Base-by-base conservation (phyloP, 192 early-diverging fungal species). In the Coemansia sp. region DNA sequence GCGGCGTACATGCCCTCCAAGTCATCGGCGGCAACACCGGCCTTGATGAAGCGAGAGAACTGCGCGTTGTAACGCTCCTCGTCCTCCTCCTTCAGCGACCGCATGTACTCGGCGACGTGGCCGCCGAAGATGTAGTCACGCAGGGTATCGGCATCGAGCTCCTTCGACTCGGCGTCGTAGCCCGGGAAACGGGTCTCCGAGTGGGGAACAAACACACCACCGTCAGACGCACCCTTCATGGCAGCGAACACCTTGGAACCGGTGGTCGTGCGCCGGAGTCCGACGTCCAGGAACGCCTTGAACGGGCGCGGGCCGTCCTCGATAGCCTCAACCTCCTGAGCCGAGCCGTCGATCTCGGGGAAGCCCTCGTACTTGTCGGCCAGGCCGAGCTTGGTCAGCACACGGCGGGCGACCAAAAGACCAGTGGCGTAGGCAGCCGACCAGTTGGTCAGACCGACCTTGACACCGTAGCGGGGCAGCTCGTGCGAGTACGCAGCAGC, bases 361-460 rank as follows among this genome's bases (percentile, higher is more conserved):
- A 94, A 87, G 86, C 97, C 97, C 82, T 93, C 90, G 89, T 97
- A 99, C 86, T 99, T 91, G 75, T 92, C 87, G 72, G 89, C 95
- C 60, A 99, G 87, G 62, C 89, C 90, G 73, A 99, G 89, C 91
- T 99, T 93, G 76, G 87, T 82, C 65, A 99, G 86, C 71, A 92
- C 87, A 87, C 97, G 94, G 67, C 97, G 94, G 72, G 97, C 95
- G 53, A 92, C 85, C 32, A 99, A 87, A 59, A 99, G 90, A 89
- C 97, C 97, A 64, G 97, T 99, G 75, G 89, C 86, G 85, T 99
- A 99, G 69, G 97, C 93, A 64, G 97, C 94, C 74, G 97, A 89
- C 95, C 95, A 99, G 93, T 99, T 99, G 88, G 97, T 99, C 83
- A 99, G 87, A 89, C 97, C 97, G 84, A 93, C 88, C 86, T 93